Evolutionary conservation across 768 basidiomycete genomes (phyloP).

Genomic region (Russula emetica): DNA sequence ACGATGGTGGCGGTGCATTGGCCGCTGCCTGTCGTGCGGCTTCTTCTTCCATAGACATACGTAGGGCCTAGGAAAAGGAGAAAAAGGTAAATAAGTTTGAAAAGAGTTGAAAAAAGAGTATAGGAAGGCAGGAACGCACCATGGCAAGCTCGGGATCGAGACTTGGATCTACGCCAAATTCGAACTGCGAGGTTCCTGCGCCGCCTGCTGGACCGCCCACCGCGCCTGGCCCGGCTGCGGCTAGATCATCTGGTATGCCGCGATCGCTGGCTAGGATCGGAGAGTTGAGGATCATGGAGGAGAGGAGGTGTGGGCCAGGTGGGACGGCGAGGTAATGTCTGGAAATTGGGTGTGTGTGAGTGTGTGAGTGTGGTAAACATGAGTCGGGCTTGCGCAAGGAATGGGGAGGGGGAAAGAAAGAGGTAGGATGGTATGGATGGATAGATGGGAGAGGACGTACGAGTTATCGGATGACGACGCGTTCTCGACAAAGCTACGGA

Average conservation of each 20-base stretch:
- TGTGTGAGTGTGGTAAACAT: background rate
- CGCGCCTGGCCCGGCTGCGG: slow-evolving; percentile 43
- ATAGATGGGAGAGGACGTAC: slow-evolving; percentile 42
- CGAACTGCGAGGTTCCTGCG: slow-evolving; percentile 41
- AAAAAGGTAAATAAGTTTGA: background rate
- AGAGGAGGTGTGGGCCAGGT: slow-evolving; percentile 74
- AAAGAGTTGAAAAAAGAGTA: slow-evolving; percentile 11
- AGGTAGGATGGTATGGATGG: background rate
- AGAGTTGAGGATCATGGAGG: slow-evolving; percentile 76
- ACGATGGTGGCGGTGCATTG: slow-evolving; percentile 35
- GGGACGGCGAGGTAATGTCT: slow-evolving; percentile 82
- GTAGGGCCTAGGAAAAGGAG: slow-evolving; percentile 65
- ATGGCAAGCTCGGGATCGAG: slow-evolving; percentile 96
- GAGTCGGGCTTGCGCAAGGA: background rate
- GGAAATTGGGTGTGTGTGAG: background rate
- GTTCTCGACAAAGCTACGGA: slow-evolving; percentile 80
- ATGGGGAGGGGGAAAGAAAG: background rate
- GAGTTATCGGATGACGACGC: slow-evolving; percentile 81
- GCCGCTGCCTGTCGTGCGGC: slow-evolving; percentile 65
- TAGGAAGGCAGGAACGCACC: slow-evolving; percentile 53
- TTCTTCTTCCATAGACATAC: slow-evolving; percentile 97
- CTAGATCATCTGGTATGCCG: slow-evolving; percentile 58
- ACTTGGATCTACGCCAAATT: slow-evolving; percentile 91
- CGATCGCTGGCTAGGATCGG: slow-evolving; percentile 79
- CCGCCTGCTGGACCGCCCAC: slow-evolving; percentile 41